These are phyloP conservation scores for Xerophyta viscosa DNA, from an alignment of 106 monocot genomes.

Conservation along the genomic window DNA sequence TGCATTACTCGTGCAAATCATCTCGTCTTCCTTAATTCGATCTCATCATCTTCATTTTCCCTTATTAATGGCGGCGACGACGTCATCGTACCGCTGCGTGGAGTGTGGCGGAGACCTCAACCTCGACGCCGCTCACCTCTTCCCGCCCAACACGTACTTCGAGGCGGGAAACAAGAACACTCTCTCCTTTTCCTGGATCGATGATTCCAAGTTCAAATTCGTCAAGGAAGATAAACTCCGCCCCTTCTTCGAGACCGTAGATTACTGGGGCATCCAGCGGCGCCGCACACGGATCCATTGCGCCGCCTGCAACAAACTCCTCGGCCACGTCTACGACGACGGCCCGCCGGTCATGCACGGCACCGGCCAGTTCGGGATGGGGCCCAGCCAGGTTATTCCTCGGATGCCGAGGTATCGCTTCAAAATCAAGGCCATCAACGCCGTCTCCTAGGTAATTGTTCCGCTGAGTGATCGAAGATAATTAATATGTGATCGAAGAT, in stretches of 20 bases:
- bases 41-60: too few relatives aligned
- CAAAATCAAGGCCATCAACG: constrained; percentile 55
- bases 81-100: constrained; percentile 29
- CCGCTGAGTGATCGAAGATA: too few relatives aligned
- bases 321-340: constrained; percentile 86
- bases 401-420: constrained; percentile 68
- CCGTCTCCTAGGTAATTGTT: background rate
- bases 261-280: constrained; percentile 97
- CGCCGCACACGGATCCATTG: constrained; percentile 60
- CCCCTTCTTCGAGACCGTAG: constrained; percentile 89
- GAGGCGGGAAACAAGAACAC: constrained; percentile 89
- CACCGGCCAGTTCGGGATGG: constrained; percentile 78
- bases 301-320: constrained; percentile 54
- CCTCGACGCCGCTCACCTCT: constrained; percentile 49
- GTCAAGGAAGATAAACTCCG: constrained; percentile 59
- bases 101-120: constrained; percentile 73
- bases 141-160: constrained; percentile 74
- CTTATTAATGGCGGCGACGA: background rate
- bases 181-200: constrained; percentile 86
- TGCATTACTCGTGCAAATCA: too few relatives aligned
- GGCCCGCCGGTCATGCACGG: constrained; percentile 81
- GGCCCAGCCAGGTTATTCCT: constrained; percentile 86
- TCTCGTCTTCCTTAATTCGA: too few relatives aligned
- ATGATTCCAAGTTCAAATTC: constrained; percentile 74
- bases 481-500: too few relatives aligned